A percentile compares a stretch with the other conserved stretches of the same genome.
These are phyloP conservation scores for Stevia rebaudiana DNA, from an alignment of 140 eudicot species.

Conservation along the genomic window DNA sequence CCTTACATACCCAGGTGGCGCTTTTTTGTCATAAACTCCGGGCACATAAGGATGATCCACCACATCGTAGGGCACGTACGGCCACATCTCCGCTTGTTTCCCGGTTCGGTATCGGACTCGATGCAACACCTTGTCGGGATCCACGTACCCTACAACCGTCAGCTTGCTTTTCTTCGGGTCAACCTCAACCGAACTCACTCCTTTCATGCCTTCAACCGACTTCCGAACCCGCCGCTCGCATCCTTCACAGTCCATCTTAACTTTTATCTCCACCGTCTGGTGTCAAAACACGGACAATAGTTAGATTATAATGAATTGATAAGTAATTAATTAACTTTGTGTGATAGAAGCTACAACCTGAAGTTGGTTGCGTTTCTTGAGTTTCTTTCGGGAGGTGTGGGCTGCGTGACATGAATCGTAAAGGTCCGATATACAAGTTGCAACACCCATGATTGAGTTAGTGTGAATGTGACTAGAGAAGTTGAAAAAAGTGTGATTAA, in stretches of 20 bases:
- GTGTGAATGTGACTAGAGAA: background rate
- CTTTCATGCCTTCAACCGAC: conserved; percentile 65
- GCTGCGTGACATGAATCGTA: conserved; percentile 10
- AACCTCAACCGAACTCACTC: conserved; percentile 48
- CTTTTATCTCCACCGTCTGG: conserved; percentile 65
- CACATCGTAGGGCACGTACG: conserved; percentile 56
- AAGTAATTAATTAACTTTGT: no score
- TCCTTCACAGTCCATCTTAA: conserved; percentile 72
- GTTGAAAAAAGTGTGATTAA: background rate
- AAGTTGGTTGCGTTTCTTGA: conserved; percentile 40
- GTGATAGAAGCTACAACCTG: conserved; percentile 18
- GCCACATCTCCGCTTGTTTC: conserved; percentile 61
- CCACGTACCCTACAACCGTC: conserved; percentile 51
- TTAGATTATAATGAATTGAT: no score
- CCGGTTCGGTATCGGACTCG: conserved; percentile 61
- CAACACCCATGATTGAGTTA: conserved; percentile 25
- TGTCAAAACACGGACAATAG: background rate
- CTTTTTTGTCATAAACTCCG: conserved; percentile 62
- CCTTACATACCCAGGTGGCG: conserved; percentile 61
- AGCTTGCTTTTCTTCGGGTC: conserved; percentile 55
- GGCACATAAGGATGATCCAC: conserved; percentile 62
- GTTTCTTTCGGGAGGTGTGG: conserved; percentile 10
- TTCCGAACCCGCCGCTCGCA: conserved; percentile 64
- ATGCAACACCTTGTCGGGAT: conserved; percentile 51
- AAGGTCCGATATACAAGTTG: conserved; percentile 23